Base-by-base conservation (phyloP, 345 rosid genomes). In the Sisymbrium irio region DNA sequence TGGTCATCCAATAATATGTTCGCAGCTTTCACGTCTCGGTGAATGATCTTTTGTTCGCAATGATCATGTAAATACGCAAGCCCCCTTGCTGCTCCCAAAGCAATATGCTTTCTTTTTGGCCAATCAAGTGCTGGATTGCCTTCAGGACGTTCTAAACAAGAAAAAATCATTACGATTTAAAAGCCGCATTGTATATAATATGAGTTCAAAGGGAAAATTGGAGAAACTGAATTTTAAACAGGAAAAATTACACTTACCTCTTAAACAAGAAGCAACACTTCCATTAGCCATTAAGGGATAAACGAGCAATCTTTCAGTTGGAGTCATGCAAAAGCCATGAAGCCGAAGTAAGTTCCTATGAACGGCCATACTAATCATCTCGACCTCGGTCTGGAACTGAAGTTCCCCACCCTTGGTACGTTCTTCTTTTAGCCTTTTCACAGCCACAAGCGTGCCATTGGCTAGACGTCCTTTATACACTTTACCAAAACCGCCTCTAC, bases 11-110 rank as follows among this genome's bases (percentile, higher is more conserved):
- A 77, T 81, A 94, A 81, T 74, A 94, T 91, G 73, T 94, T 91
- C 5, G 98, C 97, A 64, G 97, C 97, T 83, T 94, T 94, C 64
- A 94, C 95, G 76, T 94, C 98, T 22, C 98, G 88, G 73, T 94
- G 98, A 74, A 94, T 94, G 77, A 94, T 91, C 83, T 88, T 94
- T 2, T 90, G 98, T 80, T 91, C 88, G 67, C 97, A 94, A 47
- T 91, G 97, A 75, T 91, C 96, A 40, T 94, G 98, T 80, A 94
- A 81, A 82, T 94, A 94, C 18, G 95, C 93, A 25, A 94, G 84
- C 47, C 98, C 98, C 74, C 96, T 82, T 9, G 98, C 98, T 59
- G 98, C 50, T 68, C 96, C 98, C 40, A 94, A 62, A 45, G 98
- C 83, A 67, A 91, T 89, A 67, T 69, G 84, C 86, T 86, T 82